Percentiles rank a stretch among this genome's conserved stretches.
Evolutionary conservation across 495 filamentous ascomycete species (phyloP).

Genomic region (Choiromyces venosus): DNA sequence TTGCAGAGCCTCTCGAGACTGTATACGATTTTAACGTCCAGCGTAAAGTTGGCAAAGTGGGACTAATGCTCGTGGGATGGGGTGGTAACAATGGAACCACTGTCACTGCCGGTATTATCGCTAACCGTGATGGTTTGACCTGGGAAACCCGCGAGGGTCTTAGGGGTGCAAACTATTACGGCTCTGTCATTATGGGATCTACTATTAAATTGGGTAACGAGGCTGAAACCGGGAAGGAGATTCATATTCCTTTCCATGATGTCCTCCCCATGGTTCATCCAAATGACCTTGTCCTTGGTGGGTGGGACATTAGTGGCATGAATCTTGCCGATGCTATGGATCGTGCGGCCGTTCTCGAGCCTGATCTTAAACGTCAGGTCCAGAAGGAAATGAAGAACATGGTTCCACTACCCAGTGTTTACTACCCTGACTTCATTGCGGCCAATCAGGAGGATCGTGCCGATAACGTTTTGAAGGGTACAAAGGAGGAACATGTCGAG

Average conservation of each 20-base stretch:
- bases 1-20: conserved; percentile 80
- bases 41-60: conserved; percentile 85
- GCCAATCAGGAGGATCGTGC: conserved; percentile 97
- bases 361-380: conserved; percentile 78
- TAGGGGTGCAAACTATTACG: conserved; percentile 90
- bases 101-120: conserved; percentile 94
- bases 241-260: conserved; percentile 94
- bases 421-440: conserved; percentile 99
- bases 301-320: conserved; percentile 93
- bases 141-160: conserved; percentile 93
- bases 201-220: conserved; percentile 94
- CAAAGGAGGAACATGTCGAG: conserved; percentile 88
- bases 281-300: conserved; percentile 90
- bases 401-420: conserved; percentile 88
- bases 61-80: conserved; percentile 96
- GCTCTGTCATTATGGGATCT: conserved; percentile 91
- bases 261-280: conserved; percentile 96
- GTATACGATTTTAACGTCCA: conserved; percentile 97
- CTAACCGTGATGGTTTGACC: conserved; percentile 75
- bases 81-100: conserved; percentile 98
- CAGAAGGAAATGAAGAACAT: conserved; percentile 87
- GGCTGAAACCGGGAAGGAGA: conserved; percentile 73
- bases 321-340: conserved; percentile 92
- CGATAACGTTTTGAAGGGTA: conserved; percentile 79
- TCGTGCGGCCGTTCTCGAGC: conserved; percentile 88